These are phyloP conservation scores for Pugionium dolabratum DNA, from an alignment of 345 rosid genomes.

Conservation along the genomic window DNA sequence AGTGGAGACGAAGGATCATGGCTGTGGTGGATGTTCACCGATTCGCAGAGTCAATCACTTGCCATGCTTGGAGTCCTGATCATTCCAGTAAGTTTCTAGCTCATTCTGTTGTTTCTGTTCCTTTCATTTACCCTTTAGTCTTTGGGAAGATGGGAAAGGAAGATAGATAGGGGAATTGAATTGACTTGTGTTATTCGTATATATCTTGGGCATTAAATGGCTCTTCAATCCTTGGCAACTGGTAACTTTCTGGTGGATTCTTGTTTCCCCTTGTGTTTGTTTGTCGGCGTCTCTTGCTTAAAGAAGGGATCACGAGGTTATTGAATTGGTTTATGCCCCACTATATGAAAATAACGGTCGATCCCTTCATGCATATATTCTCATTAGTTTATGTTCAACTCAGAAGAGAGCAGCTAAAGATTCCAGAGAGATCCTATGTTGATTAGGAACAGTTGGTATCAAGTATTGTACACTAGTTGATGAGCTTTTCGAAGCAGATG, in stretches of 20 bases:
- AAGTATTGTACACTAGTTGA: not conserved
- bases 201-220: too few species aligned
- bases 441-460: not conserved
- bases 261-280: constrained; percentile 10
- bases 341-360: not conserved
- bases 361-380: too few species aligned
- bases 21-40: constrained; percentile 73
- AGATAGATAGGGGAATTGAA: not conserved
- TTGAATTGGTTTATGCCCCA: not conserved
- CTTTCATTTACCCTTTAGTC: constrained; percentile 3
- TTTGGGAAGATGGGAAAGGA: constrained; percentile 13
- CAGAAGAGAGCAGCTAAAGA: constrained; percentile 1
- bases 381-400: too few species aligned
- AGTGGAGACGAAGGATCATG: constrained; percentile 44
- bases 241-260: not conserved
- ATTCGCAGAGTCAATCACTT: constrained; percentile 84
- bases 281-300: not conserved
- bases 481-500: not conserved
- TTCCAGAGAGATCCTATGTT: not conserved
- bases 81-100: constrained; percentile 54
- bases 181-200: not conserved
- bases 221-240: not conserved
- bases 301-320: not conserved
- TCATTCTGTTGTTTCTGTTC: not conserved
- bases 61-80: constrained; percentile 98